These are phyloP conservation scores for Fibroporia radiculosa DNA, from an alignment of 768 basidiomycete species.

Conservation along the genomic window DNA sequence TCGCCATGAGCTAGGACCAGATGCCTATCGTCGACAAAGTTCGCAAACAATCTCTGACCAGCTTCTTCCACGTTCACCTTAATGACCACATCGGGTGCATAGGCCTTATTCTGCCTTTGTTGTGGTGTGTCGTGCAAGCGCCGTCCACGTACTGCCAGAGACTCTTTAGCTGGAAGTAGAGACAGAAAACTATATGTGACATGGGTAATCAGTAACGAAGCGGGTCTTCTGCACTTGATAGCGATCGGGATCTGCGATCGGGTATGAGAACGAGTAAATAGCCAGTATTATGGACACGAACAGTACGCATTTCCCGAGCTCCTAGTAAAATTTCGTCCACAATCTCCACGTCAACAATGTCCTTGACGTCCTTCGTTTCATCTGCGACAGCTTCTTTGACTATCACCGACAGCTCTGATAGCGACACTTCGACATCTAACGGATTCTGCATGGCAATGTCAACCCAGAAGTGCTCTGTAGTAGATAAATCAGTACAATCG, in stretches of 20 bases:
- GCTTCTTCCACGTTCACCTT: constrained; percentile 56
- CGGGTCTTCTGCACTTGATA: constrained; percentile 44
- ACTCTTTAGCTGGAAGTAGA: constrained; percentile 59
- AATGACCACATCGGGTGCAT: constrained; percentile 61
- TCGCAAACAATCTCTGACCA: constrained; percentile 53
- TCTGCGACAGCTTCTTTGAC: constrained; percentile 33
- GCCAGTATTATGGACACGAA: constrained; percentile 27
- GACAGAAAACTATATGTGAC: constrained; percentile 66
- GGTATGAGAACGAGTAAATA: not conserved
- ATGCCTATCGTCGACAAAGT: constrained; percentile 45
- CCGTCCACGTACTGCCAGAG: constrained; percentile 61
- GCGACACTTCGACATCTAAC: constrained; percentile 61
- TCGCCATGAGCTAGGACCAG: constrained; percentile 65
- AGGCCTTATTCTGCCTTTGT: constrained; percentile 61
- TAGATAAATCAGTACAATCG: constrained; percentile 4
- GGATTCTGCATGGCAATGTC: constrained; percentile 68
- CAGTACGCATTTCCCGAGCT: constrained; percentile 58
- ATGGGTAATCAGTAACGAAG: constrained; percentile 48
- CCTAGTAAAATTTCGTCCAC: constrained; percentile 55
- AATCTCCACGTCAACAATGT: constrained; percentile 48
- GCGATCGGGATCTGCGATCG: constrained; percentile 51
- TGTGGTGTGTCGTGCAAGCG: constrained; percentile 68
- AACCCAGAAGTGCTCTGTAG: constrained; percentile 67
- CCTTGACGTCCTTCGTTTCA: constrained; percentile 25
- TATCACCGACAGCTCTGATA: constrained; percentile 52